Conservation (phyloP, 2,329 filamentous ascomycete genomes). For the Moelleriella libera region DNA sequence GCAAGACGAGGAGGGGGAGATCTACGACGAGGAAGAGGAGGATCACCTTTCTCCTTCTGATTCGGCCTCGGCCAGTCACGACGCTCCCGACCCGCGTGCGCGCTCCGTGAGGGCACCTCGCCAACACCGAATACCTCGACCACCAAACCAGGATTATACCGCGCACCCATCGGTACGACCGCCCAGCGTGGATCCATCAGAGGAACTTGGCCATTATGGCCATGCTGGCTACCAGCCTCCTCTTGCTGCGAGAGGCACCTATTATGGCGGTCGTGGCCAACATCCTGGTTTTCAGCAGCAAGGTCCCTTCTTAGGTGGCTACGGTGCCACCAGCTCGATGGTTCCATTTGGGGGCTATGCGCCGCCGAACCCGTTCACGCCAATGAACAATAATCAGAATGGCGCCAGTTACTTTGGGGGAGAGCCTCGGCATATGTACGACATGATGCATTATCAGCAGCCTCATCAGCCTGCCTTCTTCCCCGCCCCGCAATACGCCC, state of each 20-base stretch:
- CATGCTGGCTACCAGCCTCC: constrained; percentile 7
- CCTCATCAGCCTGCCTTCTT: constrained; percentile 6
- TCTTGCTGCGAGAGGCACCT: constrained; percentile 13
- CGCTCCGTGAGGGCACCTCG: constrained; percentile 10
- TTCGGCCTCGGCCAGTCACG: constrained; percentile 36
- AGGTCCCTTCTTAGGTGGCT: constrained; percentile 25
- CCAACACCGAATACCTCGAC: constrained; percentile 18
- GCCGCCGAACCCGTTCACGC: constrained; percentile 27
- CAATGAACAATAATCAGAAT: constrained; percentile 22
- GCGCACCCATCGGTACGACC: constrained; percentile 29
- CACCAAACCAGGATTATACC: constrained; percentile 21
- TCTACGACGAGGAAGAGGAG: constrained; percentile 15
- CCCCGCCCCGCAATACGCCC: constrained; percentile 4
- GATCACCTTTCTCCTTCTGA: constrained; percentile 43
- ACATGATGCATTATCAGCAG: constrained; percentile 36
- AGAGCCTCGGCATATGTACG: constrained; percentile 25
- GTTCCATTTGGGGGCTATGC: constrained; percentile 28
- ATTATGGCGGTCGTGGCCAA: constrained; percentile 13
- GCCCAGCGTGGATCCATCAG: constrained; percentile 49
- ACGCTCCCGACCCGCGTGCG: constrained; percentile 10
- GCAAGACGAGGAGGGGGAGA: constrained; percentile 19
- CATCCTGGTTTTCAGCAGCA: constrained; percentile 29
- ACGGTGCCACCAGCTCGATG: constrained; percentile 26
- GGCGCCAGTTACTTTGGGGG: constrained; percentile 26
- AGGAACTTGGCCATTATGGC: constrained; percentile 37